phyloP scores from a whole-genome alignment of 495 filamentous ascomycete species.

The Podospora comata region DNA sequence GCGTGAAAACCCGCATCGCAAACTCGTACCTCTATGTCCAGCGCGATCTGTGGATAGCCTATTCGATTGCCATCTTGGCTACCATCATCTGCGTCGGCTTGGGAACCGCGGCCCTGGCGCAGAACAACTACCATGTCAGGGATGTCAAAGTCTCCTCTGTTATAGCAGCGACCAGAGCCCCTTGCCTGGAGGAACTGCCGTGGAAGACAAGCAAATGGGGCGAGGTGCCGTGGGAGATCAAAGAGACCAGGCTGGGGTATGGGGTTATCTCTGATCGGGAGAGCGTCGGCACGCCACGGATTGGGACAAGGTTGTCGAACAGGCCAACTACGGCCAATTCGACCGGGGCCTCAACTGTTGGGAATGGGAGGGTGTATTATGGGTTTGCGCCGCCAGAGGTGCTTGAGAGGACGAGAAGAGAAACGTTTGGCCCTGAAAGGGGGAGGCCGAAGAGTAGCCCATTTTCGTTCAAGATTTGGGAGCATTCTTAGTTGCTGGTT shows the following conservation, averaged over 20 bases:
- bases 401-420: slow-evolving; percentile 17
- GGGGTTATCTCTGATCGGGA: slow-evolving; percentile 21
- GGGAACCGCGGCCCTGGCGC: slow-evolving; percentile 26
- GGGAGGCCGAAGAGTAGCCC: slow-evolving; percentile 11
- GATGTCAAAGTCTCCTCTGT: slow-evolving; percentile 26
- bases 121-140: slow-evolving; percentile 30
- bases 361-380: slow-evolving; percentile 21
- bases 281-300: slow-evolving; percentile 14
- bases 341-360: background rate
- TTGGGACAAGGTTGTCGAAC: background rate
- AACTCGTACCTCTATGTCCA: slow-evolving; percentile 29
- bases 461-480: slow-evolving; percentile 22
- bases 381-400: slow-evolving; percentile 29
- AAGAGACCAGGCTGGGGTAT: slow-evolving; percentile 23
- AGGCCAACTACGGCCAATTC: background rate
- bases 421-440: slow-evolving; percentile 19
- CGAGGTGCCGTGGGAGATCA: slow-evolving; percentile 27
- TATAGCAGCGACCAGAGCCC: slow-evolving; percentile 32
- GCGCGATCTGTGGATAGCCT: slow-evolving; percentile 32
- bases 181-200: slow-evolving; percentile 27
- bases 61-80: slow-evolving; percentile 23
- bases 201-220: slow-evolving; percentile 32
- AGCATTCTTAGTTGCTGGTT: background rate
- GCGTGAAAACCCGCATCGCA: slow-evolving; percentile 22
- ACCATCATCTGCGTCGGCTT: slow-evolving; percentile 22